Percentiles rank a stretch among this genome's conserved stretches.
phyloP scores from a whole-genome alignment of 2,329 filamentous ascomycete genomes.

The Arthrobotrys musiformis region DNA sequence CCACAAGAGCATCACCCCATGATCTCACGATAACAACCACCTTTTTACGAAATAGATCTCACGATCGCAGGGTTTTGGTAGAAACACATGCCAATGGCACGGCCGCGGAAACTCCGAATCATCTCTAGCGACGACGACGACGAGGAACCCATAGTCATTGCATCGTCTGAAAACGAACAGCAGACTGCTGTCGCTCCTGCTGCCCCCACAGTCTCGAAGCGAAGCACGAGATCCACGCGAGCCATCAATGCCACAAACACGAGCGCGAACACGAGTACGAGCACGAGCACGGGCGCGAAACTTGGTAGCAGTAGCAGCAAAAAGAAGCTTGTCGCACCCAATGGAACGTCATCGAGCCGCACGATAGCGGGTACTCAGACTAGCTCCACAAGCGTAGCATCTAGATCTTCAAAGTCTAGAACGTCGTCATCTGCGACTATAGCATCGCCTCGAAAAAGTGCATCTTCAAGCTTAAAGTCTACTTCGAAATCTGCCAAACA shows the following conservation, averaged over 20 bases:
- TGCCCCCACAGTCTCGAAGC: constrained; percentile 1
- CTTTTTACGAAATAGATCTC: neutral
- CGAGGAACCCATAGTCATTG: constrained; percentile 7
- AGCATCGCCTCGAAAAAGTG: constrained; percentile 33
- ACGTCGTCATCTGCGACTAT: neutral
- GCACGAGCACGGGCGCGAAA: constrained; percentile 1
- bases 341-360: constrained; percentile 6
- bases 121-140: constrained; percentile 52
- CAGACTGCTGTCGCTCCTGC: no score
- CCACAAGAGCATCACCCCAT: constrained; percentile 16
- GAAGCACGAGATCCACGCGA: constrained; percentile 46
- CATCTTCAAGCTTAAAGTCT: constrained; percentile 2
- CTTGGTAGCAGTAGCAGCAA: neutral
- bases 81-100: constrained; percentile 36
- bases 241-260: constrained; percentile 30
- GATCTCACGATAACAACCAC: neutral
- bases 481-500: constrained; percentile 21
- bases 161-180: neutral
- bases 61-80: neutral
- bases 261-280: constrained; percentile 31
- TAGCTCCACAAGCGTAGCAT: neutral
- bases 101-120: constrained; percentile 50
- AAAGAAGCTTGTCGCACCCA: neutral
- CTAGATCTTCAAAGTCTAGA: constrained; percentile 28
- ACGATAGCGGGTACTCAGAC: neutral